phyloP scores from a whole-genome alignment of 257 asterid genomes.

The Solanum commersonii region DNA sequence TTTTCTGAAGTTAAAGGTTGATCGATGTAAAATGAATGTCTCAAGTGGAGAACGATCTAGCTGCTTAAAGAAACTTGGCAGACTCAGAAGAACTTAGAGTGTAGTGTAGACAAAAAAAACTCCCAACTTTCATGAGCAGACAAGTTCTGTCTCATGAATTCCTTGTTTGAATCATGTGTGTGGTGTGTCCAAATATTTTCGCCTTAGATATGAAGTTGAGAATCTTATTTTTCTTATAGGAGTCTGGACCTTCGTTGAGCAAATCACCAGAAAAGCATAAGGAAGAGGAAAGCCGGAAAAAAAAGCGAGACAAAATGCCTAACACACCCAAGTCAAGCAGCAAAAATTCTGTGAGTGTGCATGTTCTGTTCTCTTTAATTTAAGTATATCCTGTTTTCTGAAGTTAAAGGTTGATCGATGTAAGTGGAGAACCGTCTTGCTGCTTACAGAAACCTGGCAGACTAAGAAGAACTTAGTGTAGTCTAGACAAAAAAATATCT shows the following conservation, averaged over 20 bases:
- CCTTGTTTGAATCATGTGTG: neutral
- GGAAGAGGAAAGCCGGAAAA: slow-evolving; percentile 4
- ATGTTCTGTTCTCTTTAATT: neutral
- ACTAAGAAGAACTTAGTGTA: neutral
- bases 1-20: neutral
- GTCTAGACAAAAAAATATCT: neutral
- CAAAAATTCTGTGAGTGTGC: slow-evolving; percentile 11
- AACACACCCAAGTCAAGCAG: slow-evolving; percentile 6
- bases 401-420: neutral
- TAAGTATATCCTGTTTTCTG: neutral
- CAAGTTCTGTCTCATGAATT: neutral
- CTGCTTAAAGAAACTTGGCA: neutral
- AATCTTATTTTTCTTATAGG: neutral
- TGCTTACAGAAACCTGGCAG: neutral
- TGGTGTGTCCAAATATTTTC: neutral
- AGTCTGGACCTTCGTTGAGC: neutral
- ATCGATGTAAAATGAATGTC: neutral
- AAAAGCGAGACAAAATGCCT: neutral
- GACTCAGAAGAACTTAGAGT: neutral
- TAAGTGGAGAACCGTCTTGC: neutral
- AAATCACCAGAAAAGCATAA: neutral
- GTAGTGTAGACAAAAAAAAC: neutral
- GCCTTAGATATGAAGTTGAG: neutral
- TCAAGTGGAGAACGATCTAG: neutral
- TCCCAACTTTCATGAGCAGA: neutral